Evolutionary conservation across 176 grass and related monocot species (phyloP).

Genomic region (Guadua angustifolia): DNA sequence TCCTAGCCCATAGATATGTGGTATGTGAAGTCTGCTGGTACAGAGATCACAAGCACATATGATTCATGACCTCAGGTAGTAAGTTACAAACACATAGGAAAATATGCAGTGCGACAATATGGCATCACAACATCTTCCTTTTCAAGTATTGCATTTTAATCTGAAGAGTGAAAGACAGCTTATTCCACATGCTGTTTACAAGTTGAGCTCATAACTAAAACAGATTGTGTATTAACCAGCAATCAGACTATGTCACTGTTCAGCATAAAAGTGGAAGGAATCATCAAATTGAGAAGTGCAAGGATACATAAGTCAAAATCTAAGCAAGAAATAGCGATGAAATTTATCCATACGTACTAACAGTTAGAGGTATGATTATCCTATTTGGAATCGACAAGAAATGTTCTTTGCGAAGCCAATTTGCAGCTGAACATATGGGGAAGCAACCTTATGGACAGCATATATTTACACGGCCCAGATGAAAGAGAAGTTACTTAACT

Average conservation of each 20-base stretch:
- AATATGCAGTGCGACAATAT: background rate
- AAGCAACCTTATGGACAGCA: background rate
- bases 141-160: background rate
- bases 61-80: slow-evolving; percentile 13
- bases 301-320: background rate
- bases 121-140: background rate
- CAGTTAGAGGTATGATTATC: background rate
- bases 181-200: background rate
- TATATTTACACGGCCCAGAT: background rate
- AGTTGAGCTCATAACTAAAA: background rate
- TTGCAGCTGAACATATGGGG: background rate
- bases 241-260: background rate
- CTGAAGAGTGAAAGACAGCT: background rate
- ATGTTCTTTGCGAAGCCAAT: background rate
- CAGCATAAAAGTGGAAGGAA: background rate
- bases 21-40: background rate
- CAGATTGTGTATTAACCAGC: background rate
- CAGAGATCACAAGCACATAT: background rate
- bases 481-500: background rate
- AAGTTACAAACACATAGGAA: background rate
- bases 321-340: background rate
- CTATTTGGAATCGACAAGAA: background rate
- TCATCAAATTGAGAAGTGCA: background rate
- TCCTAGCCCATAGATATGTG: background rate
- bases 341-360: slow-evolving; percentile 1